phyloP scores from a whole-genome alignment of 495 filamentous ascomycete genomes.

The Xylaria sp. region DNA sequence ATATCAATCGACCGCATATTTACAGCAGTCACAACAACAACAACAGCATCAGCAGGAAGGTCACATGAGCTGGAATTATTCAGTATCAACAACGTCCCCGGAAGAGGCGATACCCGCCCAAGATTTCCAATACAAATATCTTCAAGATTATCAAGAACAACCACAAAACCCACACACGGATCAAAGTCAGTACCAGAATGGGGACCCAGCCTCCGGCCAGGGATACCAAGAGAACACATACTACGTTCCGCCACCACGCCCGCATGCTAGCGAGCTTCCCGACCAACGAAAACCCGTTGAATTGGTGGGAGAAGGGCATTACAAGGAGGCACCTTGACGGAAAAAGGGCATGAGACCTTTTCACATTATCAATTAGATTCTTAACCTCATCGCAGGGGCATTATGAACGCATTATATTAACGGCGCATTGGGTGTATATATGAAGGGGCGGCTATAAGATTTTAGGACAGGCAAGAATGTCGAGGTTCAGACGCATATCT shows the following conservation, averaged over 20 bases:
- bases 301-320: constrained; percentile 38
- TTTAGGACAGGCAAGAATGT: not conserved
- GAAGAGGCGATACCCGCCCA: not conserved
- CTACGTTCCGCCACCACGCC: constrained; percentile 20
- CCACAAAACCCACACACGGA: not conserved
- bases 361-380: not conserved
- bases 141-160: constrained; percentile 19
- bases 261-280: constrained; percentile 26
- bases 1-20: constrained; percentile 26
- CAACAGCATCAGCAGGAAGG: not conserved
- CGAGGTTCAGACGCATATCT: not conserved
- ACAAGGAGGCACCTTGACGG: constrained; percentile 33
- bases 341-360: not conserved
- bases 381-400: not conserved
- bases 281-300: constrained; percentile 32
- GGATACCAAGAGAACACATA: constrained; percentile 6
- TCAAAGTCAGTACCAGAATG: not conserved
- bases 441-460: not conserved
- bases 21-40: constrained; percentile 12
- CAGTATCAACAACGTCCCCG: constrained; percentile 4
- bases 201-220: not conserved
- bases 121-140: constrained; percentile 17
- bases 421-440: not conserved
- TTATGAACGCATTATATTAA: constrained; percentile 6
- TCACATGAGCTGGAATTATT: constrained; percentile 11